Evolutionary conservation across 441 rosid species (phyloP).

Genomic region (Bruguiera hainesii): DNA sequence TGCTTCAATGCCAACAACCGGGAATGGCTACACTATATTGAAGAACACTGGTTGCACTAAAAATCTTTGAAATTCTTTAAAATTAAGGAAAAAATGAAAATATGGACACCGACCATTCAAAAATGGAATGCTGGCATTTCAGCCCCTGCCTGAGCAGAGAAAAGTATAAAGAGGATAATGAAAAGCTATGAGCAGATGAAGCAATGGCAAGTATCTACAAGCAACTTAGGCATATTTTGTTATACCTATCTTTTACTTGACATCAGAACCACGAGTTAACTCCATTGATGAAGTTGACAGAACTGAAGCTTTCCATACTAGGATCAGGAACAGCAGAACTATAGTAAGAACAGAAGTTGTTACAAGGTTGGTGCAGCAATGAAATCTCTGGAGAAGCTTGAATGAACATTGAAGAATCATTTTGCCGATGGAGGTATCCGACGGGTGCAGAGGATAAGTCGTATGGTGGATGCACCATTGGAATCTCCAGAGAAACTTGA

Average conservation of each 20-base stretch:
- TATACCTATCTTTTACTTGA: not conserved
- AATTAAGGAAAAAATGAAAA: no score
- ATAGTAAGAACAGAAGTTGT: not conserved
- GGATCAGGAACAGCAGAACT: not conserved
- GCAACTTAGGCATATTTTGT: not conserved
- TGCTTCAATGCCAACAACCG: no score
- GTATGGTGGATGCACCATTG: not conserved
- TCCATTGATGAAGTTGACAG: not conserved
- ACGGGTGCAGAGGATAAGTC: not conserved
- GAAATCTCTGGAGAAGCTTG: not conserved
- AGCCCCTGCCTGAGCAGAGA: no score
- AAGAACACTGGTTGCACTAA: no score
- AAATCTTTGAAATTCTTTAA: no score
- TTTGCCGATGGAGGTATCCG: not conserved
- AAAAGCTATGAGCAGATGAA: not conserved
- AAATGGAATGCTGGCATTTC: no score
- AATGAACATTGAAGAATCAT: not conserved
- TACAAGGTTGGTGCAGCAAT: conserved; percentile 4
- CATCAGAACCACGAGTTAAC: conserved; percentile 6
- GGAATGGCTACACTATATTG: no score
- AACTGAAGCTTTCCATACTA: not conserved
- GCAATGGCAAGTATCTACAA: not conserved
- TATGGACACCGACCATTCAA: no score
- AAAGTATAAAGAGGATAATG: not conserved
- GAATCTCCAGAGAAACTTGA: not conserved